Conservation (phyloP, 2,329 filamentous ascomycete species). For the Proliferodiscus dingleyae region DNA sequence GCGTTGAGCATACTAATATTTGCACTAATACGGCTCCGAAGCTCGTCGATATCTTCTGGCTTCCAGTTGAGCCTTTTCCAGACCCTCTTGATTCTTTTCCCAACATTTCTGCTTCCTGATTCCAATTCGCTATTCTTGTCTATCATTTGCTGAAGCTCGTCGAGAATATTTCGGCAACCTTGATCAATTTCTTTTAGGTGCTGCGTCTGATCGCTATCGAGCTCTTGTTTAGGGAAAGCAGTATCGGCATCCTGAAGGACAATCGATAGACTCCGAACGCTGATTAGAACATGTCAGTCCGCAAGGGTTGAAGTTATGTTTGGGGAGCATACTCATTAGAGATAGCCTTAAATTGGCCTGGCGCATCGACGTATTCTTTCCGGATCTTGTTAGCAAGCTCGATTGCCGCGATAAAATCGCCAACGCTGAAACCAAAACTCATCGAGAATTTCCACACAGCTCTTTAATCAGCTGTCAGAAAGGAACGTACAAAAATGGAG, state of each 20-base stretch:
- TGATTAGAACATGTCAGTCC: slow-evolving; percentile 11
- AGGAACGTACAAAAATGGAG: no score
- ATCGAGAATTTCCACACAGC: no score
- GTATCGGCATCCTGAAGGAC: slow-evolving; percentile 27
- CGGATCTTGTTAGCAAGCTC: slow-evolving; percentile 26
- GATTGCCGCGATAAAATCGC: slow-evolving; percentile 28
- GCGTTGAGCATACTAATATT: slow-evolving; percentile 26
- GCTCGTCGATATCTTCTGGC: slow-evolving; percentile 21
- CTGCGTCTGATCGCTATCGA: slow-evolving; percentile 16
- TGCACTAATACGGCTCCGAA: slow-evolving; percentile 22
- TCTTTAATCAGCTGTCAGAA: no score
- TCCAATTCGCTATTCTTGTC: slow-evolving; percentile 14
- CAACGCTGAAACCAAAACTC: slow-evolving; percentile 31
- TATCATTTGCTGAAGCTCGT: slow-evolving; percentile 10
- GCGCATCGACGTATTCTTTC: slow-evolving; percentile 26
- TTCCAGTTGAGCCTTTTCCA: slow-evolving; percentile 29
- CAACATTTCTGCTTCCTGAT: slow-evolving; percentile 1
- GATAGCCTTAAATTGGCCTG: slow-evolving; percentile 24
- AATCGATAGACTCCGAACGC: slow-evolving; percentile 26
- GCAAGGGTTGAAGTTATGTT: not conserved
- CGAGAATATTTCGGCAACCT: slow-evolving; percentile 17
- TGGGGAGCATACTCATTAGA: slow-evolving; percentile 1
- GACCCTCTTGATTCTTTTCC: slow-evolving; percentile 13
- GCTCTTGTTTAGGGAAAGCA: slow-evolving; percentile 13
- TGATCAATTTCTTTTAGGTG: slow-evolving; percentile 16